Evolutionary conservation across 2,329 filamentous ascomycete genomes (phyloP).

Genomic region (Blastomyces gilchristii): DNA sequence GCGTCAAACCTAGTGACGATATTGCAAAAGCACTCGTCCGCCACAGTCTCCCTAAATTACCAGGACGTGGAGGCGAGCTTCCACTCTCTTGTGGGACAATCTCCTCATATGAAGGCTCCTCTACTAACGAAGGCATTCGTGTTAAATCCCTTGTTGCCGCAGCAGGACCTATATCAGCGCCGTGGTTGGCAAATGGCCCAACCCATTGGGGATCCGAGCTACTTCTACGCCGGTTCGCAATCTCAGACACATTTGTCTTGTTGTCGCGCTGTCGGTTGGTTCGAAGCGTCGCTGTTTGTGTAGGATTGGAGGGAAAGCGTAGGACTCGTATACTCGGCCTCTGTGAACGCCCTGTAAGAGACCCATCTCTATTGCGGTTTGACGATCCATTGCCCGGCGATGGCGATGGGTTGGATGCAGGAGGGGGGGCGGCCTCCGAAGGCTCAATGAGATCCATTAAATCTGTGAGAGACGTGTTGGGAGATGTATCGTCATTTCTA

Average conservation of each 20-base stretch:
- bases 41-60: constrained; percentile 8
- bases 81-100: constrained; percentile 10
- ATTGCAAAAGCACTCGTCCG: constrained; percentile 10
- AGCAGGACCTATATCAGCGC: constrained; percentile 18
- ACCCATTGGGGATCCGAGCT: constrained; percentile 32
- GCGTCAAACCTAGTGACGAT: constrained; percentile 21
- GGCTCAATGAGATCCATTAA: constrained; percentile 33
- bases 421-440: constrained; percentile 5
- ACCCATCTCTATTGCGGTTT: background rate
- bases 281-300: constrained; percentile 14
- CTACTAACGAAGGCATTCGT: constrained; percentile 26
- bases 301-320: constrained; percentile 13
- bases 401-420: background rate
- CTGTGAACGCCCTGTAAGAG: constrained; percentile 5
- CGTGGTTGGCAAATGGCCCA: constrained; percentile 23
- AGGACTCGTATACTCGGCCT: constrained; percentile 18
- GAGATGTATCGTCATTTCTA: background rate
- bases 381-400: background rate
- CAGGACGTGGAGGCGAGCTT: constrained; percentile 10
- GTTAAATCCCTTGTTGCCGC: constrained; percentile 15
- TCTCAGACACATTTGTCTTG: constrained; percentile 20
- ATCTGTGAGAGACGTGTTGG: background rate
- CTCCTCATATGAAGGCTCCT: constrained; percentile 23
- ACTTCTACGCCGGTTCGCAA: constrained; percentile 30
- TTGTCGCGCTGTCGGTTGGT: constrained; percentile 10